These are phyloP conservation scores for Straminergon stramineum DNA, from an alignment of 225 moss, liverwort and hornwort species.

Conservation along the genomic window DNA sequence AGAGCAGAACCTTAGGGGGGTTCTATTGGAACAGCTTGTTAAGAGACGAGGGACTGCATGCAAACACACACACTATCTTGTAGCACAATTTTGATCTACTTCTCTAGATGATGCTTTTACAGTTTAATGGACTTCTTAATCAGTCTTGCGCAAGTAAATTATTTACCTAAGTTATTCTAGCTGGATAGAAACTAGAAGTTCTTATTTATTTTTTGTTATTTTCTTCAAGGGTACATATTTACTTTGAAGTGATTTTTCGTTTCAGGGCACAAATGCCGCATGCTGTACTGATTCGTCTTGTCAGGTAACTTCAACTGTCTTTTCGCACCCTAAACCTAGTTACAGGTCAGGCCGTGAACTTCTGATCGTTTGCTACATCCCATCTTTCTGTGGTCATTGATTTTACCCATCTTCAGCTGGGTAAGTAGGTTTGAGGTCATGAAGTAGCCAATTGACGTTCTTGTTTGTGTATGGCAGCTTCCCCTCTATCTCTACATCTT, in stretches of 20 bases:
- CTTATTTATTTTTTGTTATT: background rate
- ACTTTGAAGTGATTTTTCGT: background rate
- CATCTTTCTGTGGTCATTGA: background rate
- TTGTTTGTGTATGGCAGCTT: constrained; percentile 36
- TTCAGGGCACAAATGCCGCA: constrained; percentile 16
- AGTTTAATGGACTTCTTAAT: background rate
- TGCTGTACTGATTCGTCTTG: constrained; percentile 54
- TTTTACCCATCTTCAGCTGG: background rate
- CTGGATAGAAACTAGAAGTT: background rate
- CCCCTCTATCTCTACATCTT: constrained; percentile 66
- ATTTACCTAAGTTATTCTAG: background rate
- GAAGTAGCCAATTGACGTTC: background rate
- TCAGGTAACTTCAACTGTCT: constrained; percentile 34
- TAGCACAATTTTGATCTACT: background rate
- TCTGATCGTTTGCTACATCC: background rate
- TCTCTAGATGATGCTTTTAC: background rate
- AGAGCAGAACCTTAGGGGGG: background rate
- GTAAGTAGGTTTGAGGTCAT: background rate
- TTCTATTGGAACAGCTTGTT: background rate
- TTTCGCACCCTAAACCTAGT: background rate
- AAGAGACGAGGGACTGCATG: background rate
- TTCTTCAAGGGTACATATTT: background rate
- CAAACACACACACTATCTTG: background rate
- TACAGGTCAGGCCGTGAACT: background rate
- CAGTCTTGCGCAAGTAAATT: background rate